Base-by-base conservation (phyloP, 257 asterid species). In the Cinchona pubescens region DNA sequence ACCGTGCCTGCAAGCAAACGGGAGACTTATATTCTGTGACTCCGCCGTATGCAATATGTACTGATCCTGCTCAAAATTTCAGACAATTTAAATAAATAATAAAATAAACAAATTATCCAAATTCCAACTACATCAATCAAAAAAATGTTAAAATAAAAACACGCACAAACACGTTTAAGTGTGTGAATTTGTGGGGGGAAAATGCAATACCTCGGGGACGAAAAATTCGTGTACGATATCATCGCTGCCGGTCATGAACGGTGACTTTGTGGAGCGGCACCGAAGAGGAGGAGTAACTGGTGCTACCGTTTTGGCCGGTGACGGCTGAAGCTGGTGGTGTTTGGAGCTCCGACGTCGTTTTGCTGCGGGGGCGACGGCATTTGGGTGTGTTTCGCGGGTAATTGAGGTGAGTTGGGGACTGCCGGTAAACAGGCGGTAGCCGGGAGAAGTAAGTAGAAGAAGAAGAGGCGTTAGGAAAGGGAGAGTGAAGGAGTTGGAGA, bases 1-100 rank as follows among this genome's bases (percentile, higher is more conserved):
- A 94, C 98, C 98, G 73, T 90, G 97, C 87, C 98, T 90, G 91
- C 98, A 94, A 76, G 98, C 96, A 77, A 93, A 93, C 18, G 97
- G 98, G 48, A 93, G 96, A 58, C 58, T 82, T 79, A 93, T 93
- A 78, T 89, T 75, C 90, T 91, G 98, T 66, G 87, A 88, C 82
- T 93, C 98, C 7, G 97, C 98, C 7, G 97, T 89, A 83, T 90
- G 98, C 87, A 93, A 78, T 86, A 93, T 93, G 72, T 93, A 93
- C 82, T 93, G 96, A 76, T 93, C 97, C 98, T 93, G 89, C 86
- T 18, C 51, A 40, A 70, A 72, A 75, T n/a, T 37, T 11, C 60
- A 73, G 14, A 29, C 30, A 38, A 62, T 13, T 56, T 30, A 42
- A 32, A 3, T 7, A 69, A 69, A 32, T 21, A 55, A 55, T 43